Evolutionary conservation across 805 yeast genomes (phyloP), one percentile per base, ranked within the genome.

Genomic region (Kodamaea lidongshanica): DNA sequence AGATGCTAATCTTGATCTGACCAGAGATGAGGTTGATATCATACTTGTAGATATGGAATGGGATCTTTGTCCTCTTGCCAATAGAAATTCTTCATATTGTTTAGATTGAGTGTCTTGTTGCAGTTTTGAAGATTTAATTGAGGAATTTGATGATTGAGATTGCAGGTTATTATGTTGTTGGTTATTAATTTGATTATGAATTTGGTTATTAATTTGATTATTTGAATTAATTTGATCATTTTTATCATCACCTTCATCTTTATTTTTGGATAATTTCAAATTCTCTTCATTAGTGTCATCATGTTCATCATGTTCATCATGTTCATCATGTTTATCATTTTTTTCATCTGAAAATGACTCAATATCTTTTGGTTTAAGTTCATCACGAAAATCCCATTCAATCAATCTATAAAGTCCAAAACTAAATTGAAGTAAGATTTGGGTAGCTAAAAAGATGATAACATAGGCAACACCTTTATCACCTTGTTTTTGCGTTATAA

Each of bases 381-480:
- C 56, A 18, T 57, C 65, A 33, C 69, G 63, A 46, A 86, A 82
- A 50, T 87, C 96, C 50, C 74, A 60, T 23, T 77, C 80, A 10
- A 86, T 64, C 30, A 87, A 54, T 38, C 76, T 66, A 55, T 78
- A 79, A 31, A 82, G 70, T 2, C 96, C 95, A 25, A 80, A 56
- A 45, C 83, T 79, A 68, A 85, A 84, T 56, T 81, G 75, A 45
- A 70, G 54, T 26, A 83, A 64, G 21, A 77, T 65, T 51, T 80
- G 85, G 2, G 79, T 66, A 3, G 85, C 79, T 25, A 79, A 62
- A 44, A 80, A 82, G 19, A 87, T 78, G 45, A 87, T 79, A 12
- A 83, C 79, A 54, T 81, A 84, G 1, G 96, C 92, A 15, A 81
- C 79, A 15, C 96, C 96, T 42, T 71, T 70, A 32, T 74, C 67